Percentiles rank a stretch among this genome's conserved stretches.
These are phyloP conservation scores for Typha latifolia DNA, from an alignment of 176 grass and related monocot species.

Conservation along the genomic window DNA sequence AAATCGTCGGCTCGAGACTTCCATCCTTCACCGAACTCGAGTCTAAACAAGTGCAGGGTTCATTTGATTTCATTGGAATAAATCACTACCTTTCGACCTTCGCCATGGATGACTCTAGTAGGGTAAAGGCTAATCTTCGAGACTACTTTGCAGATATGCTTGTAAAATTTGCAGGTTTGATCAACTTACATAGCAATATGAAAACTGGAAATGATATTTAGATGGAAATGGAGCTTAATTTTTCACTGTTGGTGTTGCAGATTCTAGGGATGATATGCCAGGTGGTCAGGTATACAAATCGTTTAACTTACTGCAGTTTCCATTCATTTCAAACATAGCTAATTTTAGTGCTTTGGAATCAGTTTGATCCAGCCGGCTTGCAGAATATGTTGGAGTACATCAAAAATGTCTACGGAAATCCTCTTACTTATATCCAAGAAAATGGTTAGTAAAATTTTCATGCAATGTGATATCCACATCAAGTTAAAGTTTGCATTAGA, in stretches of 20 bases:
- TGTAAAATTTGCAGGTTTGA: conserved; percentile 11
- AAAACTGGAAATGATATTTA: not conserved
- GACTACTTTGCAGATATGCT: conserved; percentile 23
- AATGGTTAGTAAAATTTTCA: conserved; percentile 33
- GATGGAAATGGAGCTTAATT: not conserved
- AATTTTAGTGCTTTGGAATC: not conserved
- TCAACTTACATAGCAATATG: not conserved
- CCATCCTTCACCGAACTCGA: conserved; percentile 32
- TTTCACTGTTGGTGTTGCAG: conserved; percentile 3
- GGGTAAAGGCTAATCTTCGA: not conserved
- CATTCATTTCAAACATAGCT: conserved; percentile 18
- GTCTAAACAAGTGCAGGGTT: conserved; percentile 29
- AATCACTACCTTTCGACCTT: conserved; percentile 48
- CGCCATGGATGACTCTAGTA: conserved; percentile 25
- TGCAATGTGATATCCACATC: not conserved
- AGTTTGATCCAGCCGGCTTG: conserved; percentile 22
- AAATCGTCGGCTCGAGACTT: conserved; percentile 28
- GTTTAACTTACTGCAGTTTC: conserved; percentile 3
- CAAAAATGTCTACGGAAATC: conserved; percentile 32
- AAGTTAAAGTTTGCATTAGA: too few relatives aligned
- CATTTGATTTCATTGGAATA: conserved; percentile 52
- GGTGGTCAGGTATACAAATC: not conserved
- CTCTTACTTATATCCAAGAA: conserved; percentile 50
- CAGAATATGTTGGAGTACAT: conserved; percentile 33
- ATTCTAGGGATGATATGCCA: not conserved